These are phyloP conservation scores for Talaromyces amestolkiae DNA, from an alignment of 2,329 filamentous ascomycete species.

Conservation along the genomic window DNA sequence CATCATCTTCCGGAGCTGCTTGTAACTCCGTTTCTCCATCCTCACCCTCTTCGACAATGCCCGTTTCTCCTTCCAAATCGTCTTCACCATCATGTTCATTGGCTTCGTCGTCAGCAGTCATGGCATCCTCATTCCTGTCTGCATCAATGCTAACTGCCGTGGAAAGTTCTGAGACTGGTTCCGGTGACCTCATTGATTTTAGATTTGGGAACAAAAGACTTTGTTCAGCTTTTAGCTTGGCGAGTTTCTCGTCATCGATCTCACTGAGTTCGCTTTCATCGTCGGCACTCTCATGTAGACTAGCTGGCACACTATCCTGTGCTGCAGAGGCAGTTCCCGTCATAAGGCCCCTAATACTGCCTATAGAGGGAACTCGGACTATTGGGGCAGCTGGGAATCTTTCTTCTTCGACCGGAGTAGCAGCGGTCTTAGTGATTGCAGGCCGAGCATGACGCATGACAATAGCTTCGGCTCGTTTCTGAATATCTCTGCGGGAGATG, in stretches of 20 bases:
- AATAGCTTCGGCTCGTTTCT: conserved; percentile 58
- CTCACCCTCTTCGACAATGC: conserved; percentile 13
- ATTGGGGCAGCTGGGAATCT: conserved; percentile 23
- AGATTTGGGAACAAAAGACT: conserved; percentile 30
- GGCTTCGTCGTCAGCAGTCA: conserved; percentile 22
- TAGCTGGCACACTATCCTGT: conserved; percentile 57
- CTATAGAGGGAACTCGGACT: conserved; percentile 23
- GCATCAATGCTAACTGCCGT: conserved; percentile 23
- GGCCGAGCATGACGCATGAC: conserved; percentile 42
- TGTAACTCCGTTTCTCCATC: conserved; percentile 16
- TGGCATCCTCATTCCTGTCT: conserved; percentile 23
- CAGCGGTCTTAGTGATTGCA: conserved; percentile 25
- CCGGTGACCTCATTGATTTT: conserved; percentile 22
- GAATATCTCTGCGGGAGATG: conserved; percentile 59
- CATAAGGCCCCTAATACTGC: conserved; percentile 16
- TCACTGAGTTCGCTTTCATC: conserved; percentile 70
- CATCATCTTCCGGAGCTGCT: conserved; percentile 10
- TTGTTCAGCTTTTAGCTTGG: conserved; percentile 27
- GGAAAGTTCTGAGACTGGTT: conserved; percentile 31
- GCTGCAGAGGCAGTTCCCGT: conserved; percentile 17
- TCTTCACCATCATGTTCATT: conserved; percentile 9
- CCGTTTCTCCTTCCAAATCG: conserved; percentile 20
- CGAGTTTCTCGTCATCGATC: conserved; percentile 43
- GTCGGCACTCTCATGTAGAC: conserved; percentile 63
- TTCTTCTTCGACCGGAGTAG: conserved; percentile 29